Evolutionary conservation across 2,329 filamentous ascomycete genomes (phyloP), one percentile per base, ranked within the genome.

Genomic region (Nigrograna mackinnonii): DNA sequence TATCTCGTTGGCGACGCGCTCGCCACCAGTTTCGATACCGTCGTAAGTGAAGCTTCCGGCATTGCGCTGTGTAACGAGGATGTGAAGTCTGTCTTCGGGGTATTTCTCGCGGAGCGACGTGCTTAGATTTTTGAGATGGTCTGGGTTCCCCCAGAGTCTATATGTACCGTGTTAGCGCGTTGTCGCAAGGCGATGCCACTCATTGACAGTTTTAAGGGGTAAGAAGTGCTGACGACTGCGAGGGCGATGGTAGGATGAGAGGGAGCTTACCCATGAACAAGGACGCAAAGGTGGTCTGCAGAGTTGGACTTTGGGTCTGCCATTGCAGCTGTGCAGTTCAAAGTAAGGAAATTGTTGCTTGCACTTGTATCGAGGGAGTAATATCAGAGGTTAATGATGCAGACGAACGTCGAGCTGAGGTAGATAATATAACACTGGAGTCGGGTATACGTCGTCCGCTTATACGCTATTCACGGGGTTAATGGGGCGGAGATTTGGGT

Each of bases 111-210:
- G 80, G 6, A 94, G 71, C 6, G 79, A 75, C 49, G 83, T 82
- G 44, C 84, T 85, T 45, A 92, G 75, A 42, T 80, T 83, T 46
- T 76, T 76, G 69, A 92, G 80, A 67, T 94, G 87, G 35, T 76
- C 75, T 1, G 89, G 89, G 51, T 89, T 89, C 16, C 89, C 89
- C 89, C 89, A 92, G 52, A 91, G 77, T 71, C 89, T 80, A 50
- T 49, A 32, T 19, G 32, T 45, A 39, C 4, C 40, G 37, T 31
- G 44, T 56, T 43, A 55, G 46, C 37, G 11, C 37, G 16, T 37
- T 28, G 30, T 47, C 34, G 40, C 31, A 28, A 20, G 21, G 9
- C 18, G 37, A 12, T 30, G n/a, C n/a, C n/a, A n/a, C n/a, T n/a
- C n/a, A n/a, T n/a, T 5, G n/a, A 19, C 5, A 43, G 38, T 14